phyloP scores from a whole-genome alignment of 1,139 yeast genomes.

The Blastobotrys persicus region DNA sequence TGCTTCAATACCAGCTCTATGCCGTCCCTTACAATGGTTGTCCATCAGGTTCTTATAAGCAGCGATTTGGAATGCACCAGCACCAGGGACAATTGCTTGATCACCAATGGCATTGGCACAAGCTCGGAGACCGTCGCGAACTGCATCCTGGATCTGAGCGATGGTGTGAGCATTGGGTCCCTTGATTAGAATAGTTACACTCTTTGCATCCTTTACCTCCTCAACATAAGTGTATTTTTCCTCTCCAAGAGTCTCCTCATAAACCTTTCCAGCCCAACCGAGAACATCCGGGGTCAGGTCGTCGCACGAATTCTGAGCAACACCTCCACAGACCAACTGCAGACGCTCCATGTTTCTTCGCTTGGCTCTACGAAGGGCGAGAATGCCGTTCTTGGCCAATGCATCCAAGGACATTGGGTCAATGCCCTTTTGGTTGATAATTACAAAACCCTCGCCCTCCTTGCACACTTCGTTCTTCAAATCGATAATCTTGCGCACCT shows the following conservation, averaged over 20 bases:
- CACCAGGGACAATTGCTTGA: constrained; percentile 87
- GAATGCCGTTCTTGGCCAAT: constrained; percentile 85
- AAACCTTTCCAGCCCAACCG: constrained; percentile 88
- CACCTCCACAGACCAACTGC: constrained; percentile 95
- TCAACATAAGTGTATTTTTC: constrained; percentile 96
- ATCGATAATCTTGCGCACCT: constrained; percentile 85
- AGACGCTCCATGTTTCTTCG: constrained; percentile 98
- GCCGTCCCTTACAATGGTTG: constrained; percentile 70
- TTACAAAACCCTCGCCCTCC: constrained; percentile 77
- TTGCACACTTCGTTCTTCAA: constrained; percentile 89
- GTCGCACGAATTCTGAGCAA: constrained; percentile 96
- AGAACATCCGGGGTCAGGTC: constrained; percentile 81
- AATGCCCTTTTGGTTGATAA: constrained; percentile 97
- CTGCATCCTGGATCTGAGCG: constrained; percentile 93
- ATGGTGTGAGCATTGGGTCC: constrained; percentile 89
- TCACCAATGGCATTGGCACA: constrained; percentile 91
- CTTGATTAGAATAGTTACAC: constrained; percentile 87
- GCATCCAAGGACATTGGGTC: constrained; percentile 98
- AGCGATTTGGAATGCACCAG: constrained; percentile 91
- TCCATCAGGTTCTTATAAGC: constrained; percentile 62
- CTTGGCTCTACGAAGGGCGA: constrained; percentile 96
- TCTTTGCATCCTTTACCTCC: constrained; percentile 85
- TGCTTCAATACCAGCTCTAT: constrained; percentile 87
- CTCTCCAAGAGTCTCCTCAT: constrained; percentile 92
- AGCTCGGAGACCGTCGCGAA: constrained; percentile 93